phyloP scores from a whole-genome alignment of 352 stramenopile species.

The Phytophthora tentaculata region DNA sequence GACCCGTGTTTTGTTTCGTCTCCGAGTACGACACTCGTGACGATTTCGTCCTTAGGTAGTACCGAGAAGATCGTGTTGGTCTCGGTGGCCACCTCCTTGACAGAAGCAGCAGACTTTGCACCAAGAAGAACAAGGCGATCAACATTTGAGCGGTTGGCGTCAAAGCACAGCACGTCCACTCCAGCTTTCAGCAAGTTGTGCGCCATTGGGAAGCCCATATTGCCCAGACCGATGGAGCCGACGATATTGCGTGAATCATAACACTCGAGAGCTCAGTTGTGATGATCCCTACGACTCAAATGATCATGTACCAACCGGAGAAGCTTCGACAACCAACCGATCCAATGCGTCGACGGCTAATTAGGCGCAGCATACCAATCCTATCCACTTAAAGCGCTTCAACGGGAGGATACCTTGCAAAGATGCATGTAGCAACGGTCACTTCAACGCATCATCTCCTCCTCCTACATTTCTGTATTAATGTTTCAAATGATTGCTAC shows the following conservation, averaged over 20 bases:
- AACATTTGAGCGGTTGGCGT: conserved; percentile 46
- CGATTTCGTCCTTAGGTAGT: conserved; percentile 70
- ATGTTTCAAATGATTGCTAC: background rate
- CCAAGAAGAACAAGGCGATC: conserved; percentile 37
- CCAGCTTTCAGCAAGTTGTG: conserved; percentile 84
- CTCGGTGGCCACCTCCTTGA: conserved; percentile 48
- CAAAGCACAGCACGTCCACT: conserved; percentile 68
- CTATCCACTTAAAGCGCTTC: background rate
- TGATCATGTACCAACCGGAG: conserved; percentile 12
- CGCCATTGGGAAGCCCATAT: conserved; percentile 93
- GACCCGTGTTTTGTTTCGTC: conserved; percentile 21
- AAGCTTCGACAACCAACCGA: conserved; percentile 13
- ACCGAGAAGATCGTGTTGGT: conserved; percentile 63
- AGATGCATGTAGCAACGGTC: background rate
- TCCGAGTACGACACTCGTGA: conserved; percentile 50
- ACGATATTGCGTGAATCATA: conserved; percentile 35
- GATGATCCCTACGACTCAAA: background rate
- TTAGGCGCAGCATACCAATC: conserved; percentile 9
- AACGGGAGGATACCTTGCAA: background rate
- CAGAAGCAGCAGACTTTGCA: conserved; percentile 40
- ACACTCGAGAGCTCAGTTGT: background rate
- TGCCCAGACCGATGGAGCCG: conserved; percentile 92
- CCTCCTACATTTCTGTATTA: conserved; percentile 7
- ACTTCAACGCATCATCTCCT: conserved; percentile 9
- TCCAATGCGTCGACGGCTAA: background rate